Evolutionary conservation across 2,329 filamentous ascomycete species (phyloP), one percentile per base, ranked within the genome.

Genomic region (Stachybotrys elegans): DNA sequence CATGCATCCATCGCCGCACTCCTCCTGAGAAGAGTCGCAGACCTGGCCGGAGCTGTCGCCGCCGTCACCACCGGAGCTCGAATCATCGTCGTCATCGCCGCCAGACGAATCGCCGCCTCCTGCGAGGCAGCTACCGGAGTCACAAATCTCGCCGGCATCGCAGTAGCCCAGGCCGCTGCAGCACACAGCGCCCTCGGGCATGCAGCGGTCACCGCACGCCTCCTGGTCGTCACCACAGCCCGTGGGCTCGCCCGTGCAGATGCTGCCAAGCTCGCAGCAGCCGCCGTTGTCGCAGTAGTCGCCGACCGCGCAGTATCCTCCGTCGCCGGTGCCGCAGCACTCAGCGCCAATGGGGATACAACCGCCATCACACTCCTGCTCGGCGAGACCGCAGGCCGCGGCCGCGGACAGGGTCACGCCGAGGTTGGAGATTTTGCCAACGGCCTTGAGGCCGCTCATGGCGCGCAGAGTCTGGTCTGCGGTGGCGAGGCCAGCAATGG

Each of bases 251-350:
- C 62, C 61, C 4, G 51, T 47, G 51, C 63, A 67, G 17, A 55
- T 44, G 41, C 59, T 45, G 40, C 64, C 64, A n/a, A 49, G 42
- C 12, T 49, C 46, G 40, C 63, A 67, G 52, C 63, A 67, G n/a
- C 61, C 61, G 5, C 52, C 48, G 3, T 35, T 6, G 27, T 51
- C 46, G 43, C 63, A 67, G 45, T 56, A 55, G 17, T 57, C 50
- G 6, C 59, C 62, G 12, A 40, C n/a, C 7, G 57, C 52, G 50
- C 63, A 67, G 46, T 57, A 66, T 13, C 54, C 45, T 25, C 60
- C 59, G 14, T 47, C 46, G 38, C 57, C 53, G 32, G 43, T 45
- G 46, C 32, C 40, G 42, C 63, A 66, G 51, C 65, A 68, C n/a
- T 45, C 19, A 12, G 49, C 56, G 8, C 42, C 43, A 8, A 48